Evolutionary conservation across 305 asterid genomes (phyloP), one percentile per base, ranked within the genome.

Genomic region (Caryopteris hybrid): DNA sequence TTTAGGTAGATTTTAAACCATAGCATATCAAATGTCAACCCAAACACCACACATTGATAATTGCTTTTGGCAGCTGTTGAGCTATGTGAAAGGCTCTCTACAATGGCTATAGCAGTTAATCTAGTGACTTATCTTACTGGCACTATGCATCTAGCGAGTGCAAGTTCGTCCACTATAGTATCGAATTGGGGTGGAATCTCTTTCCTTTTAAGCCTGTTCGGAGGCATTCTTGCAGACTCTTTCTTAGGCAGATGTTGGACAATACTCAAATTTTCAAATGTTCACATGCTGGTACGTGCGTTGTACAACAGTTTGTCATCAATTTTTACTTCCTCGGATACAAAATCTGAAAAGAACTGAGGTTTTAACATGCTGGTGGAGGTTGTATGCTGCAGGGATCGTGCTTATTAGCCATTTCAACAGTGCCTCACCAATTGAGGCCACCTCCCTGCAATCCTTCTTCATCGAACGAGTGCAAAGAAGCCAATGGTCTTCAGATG

Each of bases 201-300:
- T 22, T 82, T 79, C 59, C 76, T 79, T 33, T 65, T 79, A 8
- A 73, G 82, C 65, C 64, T 79, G 22, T 73, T 82, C 16, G 86
- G 86, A 42, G 86, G 84, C 50, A 69, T 80, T 29, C 71, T 80
- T 18, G 88, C 86, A 3, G 88, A 83, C 61, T 60, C 86, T 51
- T 74, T 76, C 61, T 50, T 81, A n/a, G 88, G 88, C 48, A 78
- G 88, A 78, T 83, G 73, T 62, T 68, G 57, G 71, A 80, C 86
- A 8, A 74, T 83, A 7, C 61, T 68, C 13, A 66, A 76, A 11
- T 83, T 80, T 21, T 65, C 84, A 29, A 51, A 71, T 8, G 16
- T 83, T 43, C 88, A 83, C 59, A 31, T 70, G 13, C 16, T 81
- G 20, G 88, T 83, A 60, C 74, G 76, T 56, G 3, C 22, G 5